Percentiles rank a stretch among this genome's conserved stretches.
Evolutionary conservation across 148 eudicot species (phyloP).

Genomic region (Tetragonia tetragonoides): DNA sequence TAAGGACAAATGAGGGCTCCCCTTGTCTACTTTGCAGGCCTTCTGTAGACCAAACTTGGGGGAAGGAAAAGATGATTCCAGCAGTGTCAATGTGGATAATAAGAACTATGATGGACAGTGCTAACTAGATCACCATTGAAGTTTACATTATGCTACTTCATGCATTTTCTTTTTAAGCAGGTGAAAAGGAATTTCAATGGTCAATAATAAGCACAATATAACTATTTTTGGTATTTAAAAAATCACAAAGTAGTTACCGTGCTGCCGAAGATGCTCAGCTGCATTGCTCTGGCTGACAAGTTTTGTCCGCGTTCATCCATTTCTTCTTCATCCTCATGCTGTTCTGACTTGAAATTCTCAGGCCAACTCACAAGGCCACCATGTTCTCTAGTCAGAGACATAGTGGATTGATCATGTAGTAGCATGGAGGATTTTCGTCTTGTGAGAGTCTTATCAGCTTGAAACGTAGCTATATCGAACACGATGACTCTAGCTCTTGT

Average conservation of each 20-base stretch:
- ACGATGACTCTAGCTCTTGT: slow-evolving; percentile 72
- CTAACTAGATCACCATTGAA: no score
- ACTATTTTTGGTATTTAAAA: background rate
- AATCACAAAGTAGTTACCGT: slow-evolving; percentile 38
- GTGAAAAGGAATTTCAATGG: no score
- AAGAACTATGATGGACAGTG: no score
- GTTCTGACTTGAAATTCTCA: slow-evolving; percentile 41
- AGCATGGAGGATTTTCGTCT: slow-evolving; percentile 59
- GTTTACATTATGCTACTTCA: no score
- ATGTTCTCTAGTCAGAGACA: slow-evolving; percentile 46
- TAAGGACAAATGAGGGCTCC: background rate
- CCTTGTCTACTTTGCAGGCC: background rate
- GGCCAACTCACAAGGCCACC: slow-evolving; percentile 89
- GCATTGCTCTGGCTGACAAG: slow-evolving; percentile 73
- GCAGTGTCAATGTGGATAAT: background rate
- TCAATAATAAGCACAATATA: no score
- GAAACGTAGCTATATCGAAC: slow-evolving; percentile 58
- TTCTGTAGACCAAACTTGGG: background rate
- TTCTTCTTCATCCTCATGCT: slow-evolving; percentile 21
- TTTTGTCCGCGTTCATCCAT: slow-evolving; percentile 31
- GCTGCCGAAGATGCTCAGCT: slow-evolving; percentile 80
- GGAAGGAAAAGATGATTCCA: background rate
- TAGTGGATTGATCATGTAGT: slow-evolving; percentile 50
- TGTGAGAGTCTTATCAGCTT: slow-evolving; percentile 44
- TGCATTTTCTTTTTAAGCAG: no score